These are phyloP conservation scores for Talaromyces rugulosus DNA, from an alignment of 2,329 filamentous ascomycete species.

Conservation along the genomic window DNA sequence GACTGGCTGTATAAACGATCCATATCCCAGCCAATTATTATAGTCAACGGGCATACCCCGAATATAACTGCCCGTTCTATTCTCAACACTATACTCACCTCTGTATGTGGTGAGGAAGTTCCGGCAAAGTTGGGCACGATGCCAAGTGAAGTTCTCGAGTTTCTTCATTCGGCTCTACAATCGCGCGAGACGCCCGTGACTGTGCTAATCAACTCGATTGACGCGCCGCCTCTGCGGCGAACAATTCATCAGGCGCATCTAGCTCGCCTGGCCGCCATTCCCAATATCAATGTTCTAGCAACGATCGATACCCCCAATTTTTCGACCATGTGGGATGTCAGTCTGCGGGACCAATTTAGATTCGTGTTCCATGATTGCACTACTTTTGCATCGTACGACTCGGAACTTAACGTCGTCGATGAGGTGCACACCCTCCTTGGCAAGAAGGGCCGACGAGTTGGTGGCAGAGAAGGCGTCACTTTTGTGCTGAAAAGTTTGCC, in stretches of 20 bases:
- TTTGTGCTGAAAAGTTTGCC: constrained; percentile 88
- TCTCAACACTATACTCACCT: constrained; percentile 58
- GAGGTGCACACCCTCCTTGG: constrained; percentile 85
- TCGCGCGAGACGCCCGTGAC: constrained; percentile 51
- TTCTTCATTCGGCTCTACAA: constrained; percentile 60
- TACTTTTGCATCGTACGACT: constrained; percentile 71
- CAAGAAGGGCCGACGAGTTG: constrained; percentile 71
- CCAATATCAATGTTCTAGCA: constrained; percentile 67
- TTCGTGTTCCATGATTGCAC: constrained; percentile 93
- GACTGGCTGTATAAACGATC: constrained; percentile 57
- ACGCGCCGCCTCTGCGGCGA: constrained; percentile 71
- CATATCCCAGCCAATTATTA: constrained; percentile 61
- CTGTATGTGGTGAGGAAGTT: constrained; percentile 47
- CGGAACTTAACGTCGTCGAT: constrained; percentile 80
- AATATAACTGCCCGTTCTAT: constrained; percentile 43
- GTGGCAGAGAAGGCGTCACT: constrained; percentile 84
- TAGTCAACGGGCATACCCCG: constrained; percentile 76
- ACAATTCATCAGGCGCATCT: constrained; percentile 66
- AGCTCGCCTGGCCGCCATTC: constrained; percentile 70
- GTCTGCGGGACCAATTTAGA: constrained; percentile 74
- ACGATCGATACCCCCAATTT: constrained; percentile 88
- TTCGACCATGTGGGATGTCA: constrained; percentile 82
- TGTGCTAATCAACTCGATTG: constrained; percentile 80
- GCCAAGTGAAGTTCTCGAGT: constrained; percentile 64
- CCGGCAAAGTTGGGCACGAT: constrained; percentile 58